Conservation (phyloP, 768 basidiomycete genomes). For the Boletus reticuloceps region DNA sequence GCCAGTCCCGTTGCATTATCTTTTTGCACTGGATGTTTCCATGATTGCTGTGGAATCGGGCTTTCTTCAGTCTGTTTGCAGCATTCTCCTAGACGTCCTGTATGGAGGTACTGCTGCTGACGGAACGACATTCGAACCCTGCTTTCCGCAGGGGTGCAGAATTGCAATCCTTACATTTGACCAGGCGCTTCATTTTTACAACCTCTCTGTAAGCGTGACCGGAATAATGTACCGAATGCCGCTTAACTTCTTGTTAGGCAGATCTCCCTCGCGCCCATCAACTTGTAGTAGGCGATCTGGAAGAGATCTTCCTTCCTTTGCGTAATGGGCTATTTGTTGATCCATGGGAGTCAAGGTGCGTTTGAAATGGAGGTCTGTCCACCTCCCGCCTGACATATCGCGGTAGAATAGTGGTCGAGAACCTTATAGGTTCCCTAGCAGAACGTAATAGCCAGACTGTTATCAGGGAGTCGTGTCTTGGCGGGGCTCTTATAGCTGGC, state of each 20-base stretch:
- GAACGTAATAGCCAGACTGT: slow-evolving; percentile 51
- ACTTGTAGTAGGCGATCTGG: slow-evolving; percentile 82
- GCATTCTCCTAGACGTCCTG: slow-evolving; percentile 56
- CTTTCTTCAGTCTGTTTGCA: slow-evolving; percentile 65
- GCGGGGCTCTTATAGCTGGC: slow-evolving; percentile 70
- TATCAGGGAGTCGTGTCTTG: slow-evolving; percentile 62
- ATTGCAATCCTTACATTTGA: slow-evolving; percentile 88
- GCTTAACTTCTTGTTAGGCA: slow-evolving; percentile 34
- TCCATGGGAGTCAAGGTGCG: slow-evolving; percentile 67
- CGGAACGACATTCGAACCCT: slow-evolving; percentile 43
- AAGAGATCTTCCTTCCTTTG: slow-evolving; percentile 89
- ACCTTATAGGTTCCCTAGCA: slow-evolving; percentile 64
- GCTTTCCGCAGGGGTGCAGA: slow-evolving; percentile 51
- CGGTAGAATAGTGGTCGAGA: slow-evolving; percentile 59
- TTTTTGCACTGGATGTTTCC: slow-evolving; percentile 91
- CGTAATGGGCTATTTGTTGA: slow-evolving; percentile 72
- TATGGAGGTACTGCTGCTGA: slow-evolving; percentile 51
- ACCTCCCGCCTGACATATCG: slow-evolving; percentile 4
- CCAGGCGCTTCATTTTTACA: slow-evolving; percentile 78
- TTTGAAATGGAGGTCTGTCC: slow-evolving; percentile 4
- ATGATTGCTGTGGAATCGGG: slow-evolving; percentile 64
- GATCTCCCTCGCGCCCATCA: slow-evolving; percentile 54
- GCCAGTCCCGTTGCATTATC: slow-evolving; percentile 66
- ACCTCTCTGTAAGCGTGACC: slow-evolving; percentile 66
- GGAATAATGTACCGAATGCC: slow-evolving; percentile 4